Evolutionary conservation across 2,329 filamentous ascomycete species (phyloP), one percentile per base, ranked within the genome.

Genomic region (Pseudogymnoascus sp.): DNA sequence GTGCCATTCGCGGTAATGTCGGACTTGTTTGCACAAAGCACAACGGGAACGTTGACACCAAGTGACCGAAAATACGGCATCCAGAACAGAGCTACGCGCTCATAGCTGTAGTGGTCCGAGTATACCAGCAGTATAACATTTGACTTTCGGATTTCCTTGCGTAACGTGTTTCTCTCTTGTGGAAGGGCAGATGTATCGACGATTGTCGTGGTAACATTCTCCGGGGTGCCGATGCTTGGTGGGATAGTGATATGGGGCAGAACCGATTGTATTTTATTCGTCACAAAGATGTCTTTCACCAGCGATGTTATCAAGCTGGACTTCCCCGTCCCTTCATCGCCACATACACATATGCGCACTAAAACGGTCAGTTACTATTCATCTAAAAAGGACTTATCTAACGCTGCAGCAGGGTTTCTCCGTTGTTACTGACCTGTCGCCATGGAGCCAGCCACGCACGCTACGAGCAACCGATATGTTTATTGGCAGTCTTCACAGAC

Each of bases 101-200:
- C 95, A 78, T 97, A 99, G 81, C 93, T 97, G 80, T 99, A 99
- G 77, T 97, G 93, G 75, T 99, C 95, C 68, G 93, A 93, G 76
- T 99, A 99, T 63, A 99, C 93, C 47, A 99, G 85, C 16, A 97
- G 82, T 68, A 99, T 97, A 69, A 97, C 93, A 74, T 97, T 99
- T 72, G 89, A 95, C 76, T 97, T 97, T 68, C 95, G 87, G 66
- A 99, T 93, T 78, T 97, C 95, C 74, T 95, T 95, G 66, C 93
- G 89, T 65, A 99, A 81, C 16, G 88, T 93, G 65, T 89, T 90
- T 69, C 95, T 88, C 74, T 99, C 93, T 75, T 97, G 93, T 0
- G 95, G 95, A 8, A 96, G 85, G 39, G 95, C 92, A 36, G 93
- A 97, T 34, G 95, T 99, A 76, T 99, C 95, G 79, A 99, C 91